Evolutionary conservation across 768 basidiomycete genomes (phyloP), one percentile per base, ranked within the genome.

Genomic region (Pleurotus cornucopiae): DNA sequence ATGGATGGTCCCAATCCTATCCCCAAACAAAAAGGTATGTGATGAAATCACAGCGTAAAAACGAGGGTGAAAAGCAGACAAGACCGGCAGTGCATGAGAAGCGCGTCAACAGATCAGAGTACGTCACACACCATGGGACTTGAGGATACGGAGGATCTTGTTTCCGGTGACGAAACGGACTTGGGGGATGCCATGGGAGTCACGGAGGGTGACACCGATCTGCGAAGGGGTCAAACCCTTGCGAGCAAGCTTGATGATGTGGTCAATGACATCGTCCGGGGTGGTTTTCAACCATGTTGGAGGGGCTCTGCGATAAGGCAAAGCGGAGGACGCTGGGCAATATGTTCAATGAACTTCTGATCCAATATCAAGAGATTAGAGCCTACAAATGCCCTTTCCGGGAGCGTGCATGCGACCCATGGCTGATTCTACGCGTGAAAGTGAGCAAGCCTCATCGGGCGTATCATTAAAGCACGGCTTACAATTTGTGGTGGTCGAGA

Each of bases 351-450:
- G 30, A 34, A 34, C 30, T 34, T 34, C 4, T 9, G 30, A 34
- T 34, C 30, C 30, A 34, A 34, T 34, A 34, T 34, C 30, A 11
- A 9, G 11, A 4, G 11, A 34, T 34, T 11, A 34, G 41, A 57
- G 85, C 89, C 67, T 75, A 93, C 90, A 91, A 82, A 98, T 97
- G 84, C 95, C 96, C 93, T 98, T 98, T 77, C 94, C 94, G 76
- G 94, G 94, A 85, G 94, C 94, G 85, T 98, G 96, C 93, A 97
- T 94, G 71, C 94, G 93, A 91, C 89, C 91, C 91, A 93, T 93
- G 77, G 65, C 39, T 77, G 71, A 67, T 60, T 76, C 72, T 80
- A 25, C 5, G 49, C 44, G 53, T 7, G 3, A 52, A 64, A 46
- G 64, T 66, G 46, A 66, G 30, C 44, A 55, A 18, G 12, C 61